A percentile compares a stretch with the other conserved stretches of the same genome.
phyloP scores from a whole-genome alignment of 1,284 basidiomycete genomes.

The Trichosporon sp. region DNA sequence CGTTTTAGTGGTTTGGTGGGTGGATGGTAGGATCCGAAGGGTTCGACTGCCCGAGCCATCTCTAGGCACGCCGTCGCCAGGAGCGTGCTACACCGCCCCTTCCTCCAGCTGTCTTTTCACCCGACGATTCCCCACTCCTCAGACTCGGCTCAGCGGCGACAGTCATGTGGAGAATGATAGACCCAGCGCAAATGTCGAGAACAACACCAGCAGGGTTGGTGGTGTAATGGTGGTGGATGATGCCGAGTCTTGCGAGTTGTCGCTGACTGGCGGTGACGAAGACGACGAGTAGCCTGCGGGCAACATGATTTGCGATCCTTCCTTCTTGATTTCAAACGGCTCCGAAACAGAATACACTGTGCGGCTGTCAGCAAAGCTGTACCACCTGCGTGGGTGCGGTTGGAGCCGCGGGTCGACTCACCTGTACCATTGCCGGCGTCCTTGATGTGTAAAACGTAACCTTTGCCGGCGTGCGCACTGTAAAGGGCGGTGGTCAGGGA shows the following conservation, averaged over 20 bases:
- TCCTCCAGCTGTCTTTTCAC: background rate
- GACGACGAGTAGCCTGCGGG: slow-evolving; percentile 19
- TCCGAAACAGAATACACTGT: slow-evolving; percentile 26
- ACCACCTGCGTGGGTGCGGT: background rate
- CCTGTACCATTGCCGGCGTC: slow-evolving; percentile 14
- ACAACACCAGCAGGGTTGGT: background rate
- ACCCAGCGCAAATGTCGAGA: slow-evolving; percentile 4
- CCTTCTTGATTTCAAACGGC: slow-evolving; percentile 29
- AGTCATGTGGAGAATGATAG: background rate
- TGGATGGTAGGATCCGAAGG: background rate
- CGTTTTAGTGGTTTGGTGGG: background rate
- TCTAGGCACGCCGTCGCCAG: background rate
- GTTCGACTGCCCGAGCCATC: background rate
- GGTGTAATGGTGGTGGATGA: background rate
- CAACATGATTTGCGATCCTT: slow-evolving; percentile 21
- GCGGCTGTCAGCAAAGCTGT: background rate
- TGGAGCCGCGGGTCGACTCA: background rate
- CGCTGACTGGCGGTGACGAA: background rate
- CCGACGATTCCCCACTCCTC: slow-evolving; percentile 1
- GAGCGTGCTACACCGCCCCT: slow-evolving; percentile 3
- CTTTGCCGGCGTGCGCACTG: background rate
- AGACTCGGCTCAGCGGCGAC: background rate
- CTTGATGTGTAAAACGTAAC: slow-evolving; percentile 14
- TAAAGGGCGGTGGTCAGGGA: slow-evolving; percentile 3
- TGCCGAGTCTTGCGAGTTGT: background rate